Evolutionary conservation across 1,284 basidiomycete genomes (phyloP).

Genomic region (Earliella scabrosa): DNA sequence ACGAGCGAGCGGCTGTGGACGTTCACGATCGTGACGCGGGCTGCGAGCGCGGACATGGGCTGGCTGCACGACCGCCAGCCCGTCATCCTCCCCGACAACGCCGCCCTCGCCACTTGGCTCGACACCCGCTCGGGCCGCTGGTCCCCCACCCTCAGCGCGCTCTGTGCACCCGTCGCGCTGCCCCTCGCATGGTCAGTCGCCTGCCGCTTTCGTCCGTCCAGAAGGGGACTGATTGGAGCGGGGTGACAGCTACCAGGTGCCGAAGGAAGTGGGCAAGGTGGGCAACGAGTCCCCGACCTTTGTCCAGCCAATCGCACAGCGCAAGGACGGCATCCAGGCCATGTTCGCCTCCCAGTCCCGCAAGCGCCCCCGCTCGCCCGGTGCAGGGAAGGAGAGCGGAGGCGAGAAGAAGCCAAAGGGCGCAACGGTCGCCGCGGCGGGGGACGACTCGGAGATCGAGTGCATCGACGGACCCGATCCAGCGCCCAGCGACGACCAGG

Average conservation of each 20-base stretch:
- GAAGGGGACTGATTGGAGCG: background rate
- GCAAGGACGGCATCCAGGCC: slow-evolving; percentile 89
- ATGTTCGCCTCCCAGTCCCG: slow-evolving; percentile 76
- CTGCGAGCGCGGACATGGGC: slow-evolving; percentile 64
- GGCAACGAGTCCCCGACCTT: slow-evolving; percentile 84
- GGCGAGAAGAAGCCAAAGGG: slow-evolving; percentile 11
- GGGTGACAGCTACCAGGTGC: slow-evolving; percentile 79
- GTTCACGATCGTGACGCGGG: slow-evolving; percentile 90
- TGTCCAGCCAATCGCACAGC: slow-evolving; percentile 77
- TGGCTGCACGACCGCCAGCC: slow-evolving; percentile 96
- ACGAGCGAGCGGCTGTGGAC: slow-evolving; percentile 71
- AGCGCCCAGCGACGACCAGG: background rate
- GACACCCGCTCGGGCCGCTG: slow-evolving; percentile 71
- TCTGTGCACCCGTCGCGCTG: slow-evolving; percentile 63
- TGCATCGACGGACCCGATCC: slow-evolving; percentile 23
- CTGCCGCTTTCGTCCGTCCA: background rate
- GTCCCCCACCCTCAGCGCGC: slow-evolving; percentile 59
- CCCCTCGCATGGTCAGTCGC: slow-evolving; percentile 70
- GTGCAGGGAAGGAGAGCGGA: background rate
- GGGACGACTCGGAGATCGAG: slow-evolving; percentile 31
- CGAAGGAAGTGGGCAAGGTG: slow-evolving; percentile 90
- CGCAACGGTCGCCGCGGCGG: slow-evolving; percentile 27
- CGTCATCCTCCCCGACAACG: slow-evolving; percentile 72
- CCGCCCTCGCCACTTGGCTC: slow-evolving; percentile 78
- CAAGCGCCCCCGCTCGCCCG: background rate